Evolutionary conservation across 768 basidiomycete genomes (phyloP).

Genomic region (Royoungia palumana): DNA sequence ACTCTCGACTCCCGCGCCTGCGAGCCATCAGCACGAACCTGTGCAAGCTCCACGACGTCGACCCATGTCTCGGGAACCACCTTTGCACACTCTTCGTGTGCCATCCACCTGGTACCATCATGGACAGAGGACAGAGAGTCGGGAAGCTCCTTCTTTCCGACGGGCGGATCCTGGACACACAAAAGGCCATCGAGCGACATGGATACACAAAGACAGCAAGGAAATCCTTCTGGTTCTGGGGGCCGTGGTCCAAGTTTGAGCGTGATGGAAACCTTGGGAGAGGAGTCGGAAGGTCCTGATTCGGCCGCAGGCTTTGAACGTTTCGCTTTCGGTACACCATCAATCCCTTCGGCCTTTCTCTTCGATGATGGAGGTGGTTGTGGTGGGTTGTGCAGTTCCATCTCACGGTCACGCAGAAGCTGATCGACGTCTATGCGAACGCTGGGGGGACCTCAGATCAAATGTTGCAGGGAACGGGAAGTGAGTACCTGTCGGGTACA

Average conservation of each 20-base stretch:
- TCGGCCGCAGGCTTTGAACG: conserved; percentile 18
- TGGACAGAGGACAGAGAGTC: conserved; percentile 31
- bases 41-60: conserved; percentile 54
- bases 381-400: conserved; percentile 34
- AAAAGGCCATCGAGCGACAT: conserved; percentile 51
- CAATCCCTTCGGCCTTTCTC: conserved; percentile 37
- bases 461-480: neutral
- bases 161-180: conserved; percentile 65
- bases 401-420: conserved; percentile 64
- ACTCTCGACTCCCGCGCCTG: conserved; percentile 50
- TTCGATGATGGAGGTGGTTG: conserved; percentile 30
- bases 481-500: conserved; percentile 62
- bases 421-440: conserved; percentile 93
- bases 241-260: conserved; percentile 67
- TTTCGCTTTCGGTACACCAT: conserved; percentile 25
- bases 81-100: conserved; percentile 76
- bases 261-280: conserved; percentile 49
- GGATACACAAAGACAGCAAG: conserved; percentile 69
- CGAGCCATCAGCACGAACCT: conserved; percentile 30
- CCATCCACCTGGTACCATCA: conserved; percentile 53
- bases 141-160: conserved; percentile 48
- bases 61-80: conserved; percentile 93
- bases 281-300: conserved; percentile 8
- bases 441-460: conserved; percentile 39
- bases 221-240: conserved; percentile 51